A percentile compares a stretch with the other conserved stretches of the same genome.
These are phyloP conservation scores for Hordeum pubiflorum DNA, from an alignment of 202 grass and related monocot species.

Conservation along the genomic window DNA sequence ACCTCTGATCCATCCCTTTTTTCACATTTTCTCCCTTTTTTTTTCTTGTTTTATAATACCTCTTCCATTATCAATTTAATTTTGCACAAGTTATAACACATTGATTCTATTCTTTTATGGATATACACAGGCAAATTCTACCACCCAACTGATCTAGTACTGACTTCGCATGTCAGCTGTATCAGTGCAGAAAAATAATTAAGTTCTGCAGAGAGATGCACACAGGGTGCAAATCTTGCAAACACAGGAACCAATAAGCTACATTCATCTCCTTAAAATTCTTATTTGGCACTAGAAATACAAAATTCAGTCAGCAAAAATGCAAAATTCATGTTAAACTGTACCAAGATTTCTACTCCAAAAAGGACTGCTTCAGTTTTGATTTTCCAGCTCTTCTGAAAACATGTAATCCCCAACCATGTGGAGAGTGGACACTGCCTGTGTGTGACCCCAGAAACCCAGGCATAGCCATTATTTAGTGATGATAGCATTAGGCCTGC, in stretches of 20 bases:
- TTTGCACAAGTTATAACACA: not conserved
- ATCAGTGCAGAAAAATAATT: not conserved
- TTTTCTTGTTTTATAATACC: not conserved
- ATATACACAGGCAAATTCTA: not conserved
- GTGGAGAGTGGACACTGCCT: not conserved
- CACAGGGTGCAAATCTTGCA: not conserved
- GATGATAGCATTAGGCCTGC: not conserved
- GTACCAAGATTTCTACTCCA: slow-evolving; percentile 12
- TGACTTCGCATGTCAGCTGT: not conserved
- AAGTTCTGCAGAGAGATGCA: not conserved
- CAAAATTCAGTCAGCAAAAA: slow-evolving; percentile 9
- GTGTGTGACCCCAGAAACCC: not conserved
- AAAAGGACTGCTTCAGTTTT: slow-evolving; percentile 14
- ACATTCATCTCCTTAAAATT: not conserved
- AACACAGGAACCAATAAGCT: slow-evolving; percentile 22
- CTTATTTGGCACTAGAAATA: slow-evolving; percentile 14
- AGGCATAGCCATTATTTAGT: slow-evolving; percentile 24
- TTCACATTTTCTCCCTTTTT: not conserved
- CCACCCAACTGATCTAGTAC: not conserved
- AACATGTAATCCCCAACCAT: slow-evolving; percentile 10
- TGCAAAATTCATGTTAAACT: slow-evolving; percentile 11
- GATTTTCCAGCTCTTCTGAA: slow-evolving; percentile 7
- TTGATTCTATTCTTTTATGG: not conserved
- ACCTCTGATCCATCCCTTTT: not conserved
- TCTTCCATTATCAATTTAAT: not conserved